phyloP scores from a whole-genome alignment of 352 stramenopile genomes.

The Globisporangium recalcitrans region DNA sequence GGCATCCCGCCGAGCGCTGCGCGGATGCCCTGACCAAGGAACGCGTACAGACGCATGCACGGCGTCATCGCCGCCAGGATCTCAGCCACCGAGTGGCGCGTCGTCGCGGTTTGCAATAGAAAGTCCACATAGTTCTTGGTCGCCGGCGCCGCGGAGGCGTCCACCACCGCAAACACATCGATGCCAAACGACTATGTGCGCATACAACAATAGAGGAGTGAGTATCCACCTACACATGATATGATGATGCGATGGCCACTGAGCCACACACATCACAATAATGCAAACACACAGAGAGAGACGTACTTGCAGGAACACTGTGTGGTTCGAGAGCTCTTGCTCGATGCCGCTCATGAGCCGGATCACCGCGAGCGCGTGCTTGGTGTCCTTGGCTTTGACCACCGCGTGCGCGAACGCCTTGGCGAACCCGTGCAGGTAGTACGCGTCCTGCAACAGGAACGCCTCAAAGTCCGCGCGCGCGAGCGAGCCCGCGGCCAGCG shows the following conservation, averaged over 20 bases:
- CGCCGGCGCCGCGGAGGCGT: conserved; percentile 23
- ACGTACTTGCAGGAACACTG: conserved; percentile 36
- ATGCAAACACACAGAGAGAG: not conserved
- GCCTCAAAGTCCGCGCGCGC: conserved; percentile 28
- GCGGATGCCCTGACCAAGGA: conserved; percentile 32
- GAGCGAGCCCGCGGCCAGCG: conserved; percentile 31
- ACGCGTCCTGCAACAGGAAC: conserved; percentile 55
- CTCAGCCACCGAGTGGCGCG: conserved; percentile 22
- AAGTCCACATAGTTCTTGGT: conserved; percentile 48
- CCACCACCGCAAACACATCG: conserved; percentile 28
- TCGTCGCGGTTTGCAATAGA: conserved; percentile 36
- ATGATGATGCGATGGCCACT: too few relatives aligned
- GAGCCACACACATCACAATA: too few relatives aligned
- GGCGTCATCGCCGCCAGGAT: conserved; percentile 55
- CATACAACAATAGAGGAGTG: not conserved
- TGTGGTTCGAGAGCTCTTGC: conserved; percentile 37
- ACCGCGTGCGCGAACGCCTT: conserved; percentile 45
- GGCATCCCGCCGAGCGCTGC: conserved; percentile 10
- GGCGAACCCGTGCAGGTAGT: conserved; percentile 45
- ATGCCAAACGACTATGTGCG: conserved; percentile 31
- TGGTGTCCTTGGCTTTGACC: conserved; percentile 32
- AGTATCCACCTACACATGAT: too few relatives aligned
- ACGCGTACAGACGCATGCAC: conserved; percentile 47
- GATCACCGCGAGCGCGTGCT: conserved; percentile 34
- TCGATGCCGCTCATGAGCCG: conserved; percentile 41